Evolutionary conservation across 2,329 filamentous ascomycete genomes (phyloP).

Genomic region (Aspergillus aculeatus): DNA sequence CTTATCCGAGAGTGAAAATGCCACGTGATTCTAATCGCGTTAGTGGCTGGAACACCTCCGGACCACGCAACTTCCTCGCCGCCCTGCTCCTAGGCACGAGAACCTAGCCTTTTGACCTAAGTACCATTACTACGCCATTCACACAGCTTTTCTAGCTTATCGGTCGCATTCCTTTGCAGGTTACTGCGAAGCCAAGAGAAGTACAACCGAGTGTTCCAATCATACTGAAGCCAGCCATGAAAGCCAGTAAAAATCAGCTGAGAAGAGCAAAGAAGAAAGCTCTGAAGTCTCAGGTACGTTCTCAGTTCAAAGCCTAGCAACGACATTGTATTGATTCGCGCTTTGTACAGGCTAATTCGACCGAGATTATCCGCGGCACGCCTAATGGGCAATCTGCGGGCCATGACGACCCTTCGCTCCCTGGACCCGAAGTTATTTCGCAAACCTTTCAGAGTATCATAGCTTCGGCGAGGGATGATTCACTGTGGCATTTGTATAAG

Average conservation of each 20-base stretch:
- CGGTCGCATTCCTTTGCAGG: background rate
- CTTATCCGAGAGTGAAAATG: background rate
- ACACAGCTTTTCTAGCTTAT: background rate
- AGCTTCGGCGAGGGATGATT: conserved; percentile 65
- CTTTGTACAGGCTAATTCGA: conserved; percentile 30
- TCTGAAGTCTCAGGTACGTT: conserved; percentile 66
- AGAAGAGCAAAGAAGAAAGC: conserved; percentile 93
- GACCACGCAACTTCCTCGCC: background rate
- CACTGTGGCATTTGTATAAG: conserved; percentile 79
- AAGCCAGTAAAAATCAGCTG: conserved; percentile 92
- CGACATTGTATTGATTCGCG: conserved; percentile 14
- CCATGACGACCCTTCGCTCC: conserved; percentile 13
- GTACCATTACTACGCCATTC: background rate
- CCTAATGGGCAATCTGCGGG: conserved; percentile 4
- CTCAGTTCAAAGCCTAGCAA: background rate
- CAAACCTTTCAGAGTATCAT: conserved; percentile 50
- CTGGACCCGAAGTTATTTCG: conserved; percentile 18
- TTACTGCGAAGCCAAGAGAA: background rate
- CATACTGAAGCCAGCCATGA: conserved; percentile 41
- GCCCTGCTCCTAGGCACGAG: too few species aligned
- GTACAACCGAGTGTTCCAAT: background rate
- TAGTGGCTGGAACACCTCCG: background rate
- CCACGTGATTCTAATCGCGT: background rate
- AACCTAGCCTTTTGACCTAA: background rate
- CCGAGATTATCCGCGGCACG: conserved; percentile 11